Base-by-base conservation (phyloP, 495 filamentous ascomycete genomes). In the Aspergillus heteromorphus region DNA sequence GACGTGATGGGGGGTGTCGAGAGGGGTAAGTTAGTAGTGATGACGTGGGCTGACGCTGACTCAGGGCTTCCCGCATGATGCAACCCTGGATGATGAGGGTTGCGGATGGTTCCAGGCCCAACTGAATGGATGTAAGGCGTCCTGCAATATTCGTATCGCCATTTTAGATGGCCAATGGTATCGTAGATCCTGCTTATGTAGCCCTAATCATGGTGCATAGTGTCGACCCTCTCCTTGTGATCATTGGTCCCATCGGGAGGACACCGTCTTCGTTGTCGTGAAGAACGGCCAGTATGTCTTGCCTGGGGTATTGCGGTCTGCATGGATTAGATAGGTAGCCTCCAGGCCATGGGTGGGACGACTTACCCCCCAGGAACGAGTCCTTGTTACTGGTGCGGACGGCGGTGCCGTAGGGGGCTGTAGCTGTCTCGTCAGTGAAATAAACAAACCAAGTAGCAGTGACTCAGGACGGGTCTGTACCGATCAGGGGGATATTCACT, bases 231-330 rank as follows among this genome's bases (percentile, higher is more conserved):
- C n/a, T n/a, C n/a, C n/a, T n/a, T n/a, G n/a, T n/a, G n/a, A n/a
- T 51, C 17, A 64, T 45, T 62, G 48, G 45, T 65, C 63, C 64
- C 64, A 66, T 2, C 64, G 61, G 0, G 64, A 63, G 0, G 64
- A 64, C 16, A 66, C 61, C 2, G 61, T 66, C 36, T 66, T 66
- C 0, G 61, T 64, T 10, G 50, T 60, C 0, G 64, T 66, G 27
- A 62, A 66, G 20, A 66, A 66, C 0, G 64, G 64, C 64, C 64
- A 66, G 20, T 64, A 66, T 17, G 65, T 63, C 27, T 67, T 67
- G 13, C 65, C 65, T 1, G 65, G 65, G 2, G 54, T 49, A 51
- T 67, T 56, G n/a, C 61, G 59, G 31, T 67, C 65, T 67, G 25
- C 1, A 40, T 17, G 43, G 14, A 1, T 18, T 41, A 45, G 23